phyloP scores from a whole-genome alignment of 139 green algal species.

The Haematococcus lacustris region DNA sequence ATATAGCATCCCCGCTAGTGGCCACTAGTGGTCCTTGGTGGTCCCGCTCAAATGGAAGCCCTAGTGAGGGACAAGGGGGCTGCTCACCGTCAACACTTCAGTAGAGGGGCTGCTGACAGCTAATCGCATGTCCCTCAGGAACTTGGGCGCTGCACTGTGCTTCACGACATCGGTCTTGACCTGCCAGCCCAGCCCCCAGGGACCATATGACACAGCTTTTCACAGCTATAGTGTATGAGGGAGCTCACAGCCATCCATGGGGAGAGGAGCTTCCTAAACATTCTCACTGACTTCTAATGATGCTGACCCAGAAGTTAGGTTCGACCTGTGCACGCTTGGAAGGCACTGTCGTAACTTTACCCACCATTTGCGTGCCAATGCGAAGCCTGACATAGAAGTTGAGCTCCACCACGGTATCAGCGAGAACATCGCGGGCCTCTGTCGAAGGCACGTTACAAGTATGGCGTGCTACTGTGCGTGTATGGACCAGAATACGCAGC shows the following conservation, averaged over 20 bases:
- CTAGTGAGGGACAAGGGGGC: not conserved
- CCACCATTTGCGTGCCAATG: slow-evolving; percentile 21
- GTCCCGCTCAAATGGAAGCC: not conserved
- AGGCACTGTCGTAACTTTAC: not conserved
- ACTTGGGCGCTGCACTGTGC: slow-evolving; percentile 22
- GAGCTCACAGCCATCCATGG: too few relatives aligned
- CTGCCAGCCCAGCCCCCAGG: slow-evolving; percentile 2
- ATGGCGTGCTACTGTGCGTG: not conserved
- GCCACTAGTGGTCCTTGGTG: not conserved
- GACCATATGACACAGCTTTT: not conserved
- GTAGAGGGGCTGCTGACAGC: slow-evolving; percentile 10
- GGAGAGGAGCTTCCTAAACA: too few relatives aligned
- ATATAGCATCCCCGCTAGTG: not conserved
- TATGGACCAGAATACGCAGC: not conserved
- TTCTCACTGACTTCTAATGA: not conserved
- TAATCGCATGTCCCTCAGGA: slow-evolving; percentile 32
- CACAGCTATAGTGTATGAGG: too few relatives aligned
- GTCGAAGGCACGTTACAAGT: not conserved
- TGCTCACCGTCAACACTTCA: slow-evolving; percentile 20
- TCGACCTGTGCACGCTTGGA: not conserved
- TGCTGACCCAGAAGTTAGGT: not conserved
- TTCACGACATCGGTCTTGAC: slow-evolving; percentile 22
- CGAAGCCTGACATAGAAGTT: slow-evolving; percentile 36
- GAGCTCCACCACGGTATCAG: slow-evolving; percentile 18
- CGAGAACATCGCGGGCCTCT: slow-evolving; percentile 28